phyloP scores from a whole-genome alignment of 768 basidiomycete species.

The Boletus pseudopeckii region DNA sequence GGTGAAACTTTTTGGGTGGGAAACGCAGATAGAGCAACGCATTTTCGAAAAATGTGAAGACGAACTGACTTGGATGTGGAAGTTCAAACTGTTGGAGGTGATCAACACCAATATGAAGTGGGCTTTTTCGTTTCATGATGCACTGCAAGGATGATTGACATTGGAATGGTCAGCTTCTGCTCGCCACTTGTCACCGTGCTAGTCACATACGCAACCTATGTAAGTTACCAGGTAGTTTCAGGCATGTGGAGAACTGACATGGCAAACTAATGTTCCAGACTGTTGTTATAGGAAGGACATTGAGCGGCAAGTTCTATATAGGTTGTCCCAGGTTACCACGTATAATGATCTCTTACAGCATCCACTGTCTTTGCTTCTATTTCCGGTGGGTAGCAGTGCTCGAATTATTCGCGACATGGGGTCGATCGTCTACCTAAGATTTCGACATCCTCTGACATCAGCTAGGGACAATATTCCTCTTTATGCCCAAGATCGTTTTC shows the following conservation, averaged over 20 bases:
- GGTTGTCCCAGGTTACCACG: background rate
- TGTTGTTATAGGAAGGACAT: background rate
- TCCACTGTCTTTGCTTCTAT: constrained; percentile 2
- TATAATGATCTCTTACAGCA: background rate
- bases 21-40: background rate
- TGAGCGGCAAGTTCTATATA: background rate
- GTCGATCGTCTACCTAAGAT: background rate
- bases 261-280: background rate
- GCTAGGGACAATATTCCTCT: background rate
- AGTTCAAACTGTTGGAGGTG: background rate
- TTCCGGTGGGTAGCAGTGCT: background rate
- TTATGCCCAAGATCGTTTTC: background rate
- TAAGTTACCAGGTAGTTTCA: background rate
- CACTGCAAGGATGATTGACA: background rate
- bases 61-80: background rate
- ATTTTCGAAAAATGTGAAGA: constrained; percentile 3
- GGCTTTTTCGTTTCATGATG: background rate
- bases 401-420: no score
- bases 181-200: background rate
- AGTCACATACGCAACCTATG: constrained; percentile 1
- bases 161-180: background rate
- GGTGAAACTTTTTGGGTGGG: constrained; percentile 4
- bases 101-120: background rate
- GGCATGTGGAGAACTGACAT: background rate
- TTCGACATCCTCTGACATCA: background rate